A percentile compares a stretch with the other conserved stretches of the same genome.
Evolutionary conservation across 768 basidiomycete genomes (phyloP).

Genomic region (Mycena pura): DNA sequence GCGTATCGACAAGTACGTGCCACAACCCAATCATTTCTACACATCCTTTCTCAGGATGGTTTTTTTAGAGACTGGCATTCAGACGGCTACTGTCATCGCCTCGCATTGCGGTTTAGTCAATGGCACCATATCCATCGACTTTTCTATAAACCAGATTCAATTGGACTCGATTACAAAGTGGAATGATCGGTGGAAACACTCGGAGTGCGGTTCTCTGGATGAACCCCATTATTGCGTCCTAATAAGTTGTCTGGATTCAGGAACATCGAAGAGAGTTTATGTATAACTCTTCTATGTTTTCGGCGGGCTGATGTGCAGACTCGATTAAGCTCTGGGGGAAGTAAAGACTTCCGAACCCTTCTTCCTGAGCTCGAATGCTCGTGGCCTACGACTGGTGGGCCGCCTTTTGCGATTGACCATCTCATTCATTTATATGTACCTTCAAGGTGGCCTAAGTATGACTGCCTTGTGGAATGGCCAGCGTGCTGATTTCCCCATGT

Average conservation of each 20-base stretch:
- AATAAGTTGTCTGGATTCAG: slow-evolving; percentile 28
- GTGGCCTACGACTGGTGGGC: slow-evolving; percentile 50
- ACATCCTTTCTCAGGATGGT: slow-evolving; percentile 10
- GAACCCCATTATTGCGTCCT: slow-evolving; percentile 6
- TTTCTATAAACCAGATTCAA: slow-evolving; percentile 31
- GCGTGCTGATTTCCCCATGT: slow-evolving; percentile 42
- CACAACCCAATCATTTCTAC: slow-evolving; percentile 14
- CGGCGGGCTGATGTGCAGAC: slow-evolving; percentile 27
- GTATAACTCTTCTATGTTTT: slow-evolving; percentile 52
- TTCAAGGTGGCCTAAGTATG: slow-evolving; percentile 41
- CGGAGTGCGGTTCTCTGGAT: slow-evolving; percentile 39
- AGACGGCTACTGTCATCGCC: slow-evolving; percentile 26
- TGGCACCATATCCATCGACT: slow-evolving; percentile 31
- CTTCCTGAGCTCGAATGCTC: slow-evolving; percentile 38
- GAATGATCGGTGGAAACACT: slow-evolving; percentile 43
- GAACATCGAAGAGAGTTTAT: slow-evolving; percentile 43
- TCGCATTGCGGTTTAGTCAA: slow-evolving; percentile 30
- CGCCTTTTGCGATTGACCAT: background rate
- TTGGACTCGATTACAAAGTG: slow-evolving; percentile 36
- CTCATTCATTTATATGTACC: background rate
- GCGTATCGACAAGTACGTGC: slow-evolving; percentile 8
- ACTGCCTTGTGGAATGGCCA: slow-evolving; percentile 38
- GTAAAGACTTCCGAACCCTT: slow-evolving; percentile 28
- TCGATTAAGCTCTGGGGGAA: slow-evolving; percentile 13
- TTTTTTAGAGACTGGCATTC: slow-evolving; percentile 10